Percentiles rank a stretch among this genome's conserved stretches.
Conservation (phyloP, 306 rosid species). For the Cicer chorassanicum region DNA sequence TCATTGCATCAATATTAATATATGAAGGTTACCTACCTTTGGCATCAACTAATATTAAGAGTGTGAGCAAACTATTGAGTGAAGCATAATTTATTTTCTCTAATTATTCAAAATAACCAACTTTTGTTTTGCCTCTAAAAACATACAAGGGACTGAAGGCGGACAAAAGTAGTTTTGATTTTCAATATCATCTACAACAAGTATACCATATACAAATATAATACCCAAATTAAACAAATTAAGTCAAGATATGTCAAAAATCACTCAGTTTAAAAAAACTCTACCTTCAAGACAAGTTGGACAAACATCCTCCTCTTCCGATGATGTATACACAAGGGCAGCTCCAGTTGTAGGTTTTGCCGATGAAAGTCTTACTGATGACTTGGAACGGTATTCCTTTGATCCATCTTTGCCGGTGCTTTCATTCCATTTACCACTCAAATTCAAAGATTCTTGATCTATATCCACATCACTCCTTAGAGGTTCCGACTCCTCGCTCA, state of each 20-base stretch:
- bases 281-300: constrained; percentile 99
- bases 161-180: too few relatives aligned
- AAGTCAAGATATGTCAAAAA: constrained; percentile 17
- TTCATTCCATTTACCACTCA: constrained; percentile 71
- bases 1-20: constrained; percentile 13
- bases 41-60: constrained; percentile 31
- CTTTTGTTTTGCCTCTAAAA: too few relatives aligned
- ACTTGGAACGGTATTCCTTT: constrained; percentile 70
- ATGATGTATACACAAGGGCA: constrained; percentile 59
- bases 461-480: constrained; percentile 70
- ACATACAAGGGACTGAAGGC: too few relatives aligned
- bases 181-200: constrained; percentile 31
- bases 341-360: constrained; percentile 60
- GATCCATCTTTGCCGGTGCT: constrained; percentile 71
- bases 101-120: too few relatives aligned
- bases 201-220: neutral
- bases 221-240: neutral
- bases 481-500: constrained; percentile 87
- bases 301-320: constrained; percentile 95
- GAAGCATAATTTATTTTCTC: neutral
- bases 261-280: neutral
- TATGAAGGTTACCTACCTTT: constrained; percentile 10
- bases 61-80: neutral
- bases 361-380: constrained; percentile 64
- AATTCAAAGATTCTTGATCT: constrained; percentile 65